phyloP scores from a whole-genome alignment of 306 rosid genomes.

The Betula pendula region DNA sequence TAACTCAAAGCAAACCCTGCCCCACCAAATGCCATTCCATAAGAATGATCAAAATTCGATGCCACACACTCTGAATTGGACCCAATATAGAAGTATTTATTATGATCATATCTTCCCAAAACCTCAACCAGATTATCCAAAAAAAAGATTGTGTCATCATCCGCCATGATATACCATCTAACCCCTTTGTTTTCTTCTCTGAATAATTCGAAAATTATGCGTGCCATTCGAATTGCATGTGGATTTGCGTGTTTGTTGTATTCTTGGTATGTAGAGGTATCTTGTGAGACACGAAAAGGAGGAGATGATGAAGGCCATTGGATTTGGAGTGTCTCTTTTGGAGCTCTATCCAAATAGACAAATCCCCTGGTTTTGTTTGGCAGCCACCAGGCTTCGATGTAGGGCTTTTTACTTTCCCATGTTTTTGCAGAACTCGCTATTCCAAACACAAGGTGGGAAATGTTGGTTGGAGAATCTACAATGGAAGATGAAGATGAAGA shows the following conservation, averaged over 20 bases:
- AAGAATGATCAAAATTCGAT: constrained; percentile 2
- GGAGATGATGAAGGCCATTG: constrained; percentile 1
- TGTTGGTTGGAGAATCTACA: neutral
- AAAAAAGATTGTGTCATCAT: constrained; percentile 8
- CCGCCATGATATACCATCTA: constrained; percentile 6
- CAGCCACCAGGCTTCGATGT: constrained; percentile 2
- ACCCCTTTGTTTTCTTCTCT: neutral
- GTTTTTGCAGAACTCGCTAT: neutral
- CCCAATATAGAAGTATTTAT: constrained; percentile 6
- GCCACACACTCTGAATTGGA: neutral
- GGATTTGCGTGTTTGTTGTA: neutral
- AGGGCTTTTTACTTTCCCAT: neutral
- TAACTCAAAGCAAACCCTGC: constrained; percentile 3
- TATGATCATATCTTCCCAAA: neutral
- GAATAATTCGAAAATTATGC: neutral
- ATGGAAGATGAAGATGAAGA: constrained; percentile 1
- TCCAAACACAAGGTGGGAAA: constrained; percentile 6
- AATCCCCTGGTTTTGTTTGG: neutral
- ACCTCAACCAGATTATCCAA: neutral
- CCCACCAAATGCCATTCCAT: constrained; percentile 5
- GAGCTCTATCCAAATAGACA: neutral
- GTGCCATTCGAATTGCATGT: constrained; percentile 1
- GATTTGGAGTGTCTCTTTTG: neutral
- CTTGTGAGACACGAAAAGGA: neutral
- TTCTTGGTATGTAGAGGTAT: neutral